Conservation (phyloP, 768 basidiomycete genomes). For the Mycena vitilis region DNA sequence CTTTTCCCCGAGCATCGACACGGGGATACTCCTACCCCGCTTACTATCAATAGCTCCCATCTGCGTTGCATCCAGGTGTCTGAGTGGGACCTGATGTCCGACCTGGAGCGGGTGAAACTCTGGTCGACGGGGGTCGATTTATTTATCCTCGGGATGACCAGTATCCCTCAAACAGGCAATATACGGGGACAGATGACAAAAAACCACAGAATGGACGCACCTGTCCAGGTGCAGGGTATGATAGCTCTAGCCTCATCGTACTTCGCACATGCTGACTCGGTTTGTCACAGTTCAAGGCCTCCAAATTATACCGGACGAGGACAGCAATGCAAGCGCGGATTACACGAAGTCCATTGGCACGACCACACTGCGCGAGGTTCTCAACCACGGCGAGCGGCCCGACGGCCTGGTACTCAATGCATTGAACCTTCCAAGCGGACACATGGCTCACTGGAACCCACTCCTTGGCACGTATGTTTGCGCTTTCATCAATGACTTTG, state of each 20-base stretch:
- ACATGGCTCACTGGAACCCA: slow-evolving; percentile 4
- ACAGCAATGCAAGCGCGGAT: background rate
- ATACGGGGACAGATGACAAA: background rate
- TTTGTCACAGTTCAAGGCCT: slow-evolving; percentile 6
- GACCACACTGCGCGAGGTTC: background rate
- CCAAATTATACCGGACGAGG: background rate
- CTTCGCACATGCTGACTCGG: background rate
- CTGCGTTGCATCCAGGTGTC: background rate
- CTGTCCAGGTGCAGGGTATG: background rate
- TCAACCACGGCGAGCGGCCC: background rate
- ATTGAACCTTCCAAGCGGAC: slow-evolving; percentile 7
- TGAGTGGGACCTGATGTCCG: background rate
- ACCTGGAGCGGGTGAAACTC: background rate
- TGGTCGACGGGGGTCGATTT: background rate
- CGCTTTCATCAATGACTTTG: background rate
- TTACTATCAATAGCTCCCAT: background rate
- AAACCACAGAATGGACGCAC: background rate
- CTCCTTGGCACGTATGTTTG: background rate
- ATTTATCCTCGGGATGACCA: background rate
- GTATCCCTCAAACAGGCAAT: background rate
- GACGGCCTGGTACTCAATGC: slow-evolving; percentile 15
- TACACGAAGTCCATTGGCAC: background rate
- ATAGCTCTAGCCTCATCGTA: too few species aligned
- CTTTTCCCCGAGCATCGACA: background rate
- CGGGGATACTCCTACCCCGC: background rate